A percentile compares a stretch with the other conserved stretches of the same genome.
Conservation (phyloP, 345 rosid genomes). For the Kernera saxatilis region DNA sequence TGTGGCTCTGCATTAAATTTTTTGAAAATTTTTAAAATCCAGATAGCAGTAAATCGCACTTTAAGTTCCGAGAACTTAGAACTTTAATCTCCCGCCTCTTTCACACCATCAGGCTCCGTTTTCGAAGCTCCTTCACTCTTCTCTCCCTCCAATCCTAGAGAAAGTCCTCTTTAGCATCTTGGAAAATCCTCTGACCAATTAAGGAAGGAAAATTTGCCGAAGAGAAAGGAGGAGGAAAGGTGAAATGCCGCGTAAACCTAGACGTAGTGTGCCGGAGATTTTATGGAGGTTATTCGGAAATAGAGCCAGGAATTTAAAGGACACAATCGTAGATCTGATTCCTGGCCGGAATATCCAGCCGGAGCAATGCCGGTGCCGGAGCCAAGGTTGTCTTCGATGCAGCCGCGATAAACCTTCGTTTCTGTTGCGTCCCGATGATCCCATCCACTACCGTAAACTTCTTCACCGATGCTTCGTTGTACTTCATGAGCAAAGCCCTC, state of each 20-base stretch:
- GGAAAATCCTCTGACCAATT: not conserved
- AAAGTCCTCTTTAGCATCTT: not conserved
- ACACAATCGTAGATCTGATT: constrained; percentile 36
- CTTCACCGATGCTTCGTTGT: constrained; percentile 55
- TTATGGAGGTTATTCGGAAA: constrained; percentile 48
- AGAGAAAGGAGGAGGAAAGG: not conserved
- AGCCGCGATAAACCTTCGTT: constrained; percentile 30
- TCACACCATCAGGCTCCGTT: not conserved
- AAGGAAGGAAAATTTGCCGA: no score
- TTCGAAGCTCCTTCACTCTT: constrained; percentile 5
- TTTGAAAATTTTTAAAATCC: not conserved
- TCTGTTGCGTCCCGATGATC: constrained; percentile 51
- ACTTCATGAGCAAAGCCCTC: constrained; percentile 40
- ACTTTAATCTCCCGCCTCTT: constrained; percentile 22
- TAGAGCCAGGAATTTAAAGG: constrained; percentile 40
- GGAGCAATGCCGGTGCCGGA: constrained; percentile 33
- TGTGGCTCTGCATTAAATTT: not conserved
- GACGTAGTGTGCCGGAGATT: constrained; percentile 46
- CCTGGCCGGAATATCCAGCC: constrained; percentile 5
- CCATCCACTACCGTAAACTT: constrained; percentile 46
- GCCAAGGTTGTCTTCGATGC: constrained; percentile 38
- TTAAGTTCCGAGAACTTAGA: not conserved
- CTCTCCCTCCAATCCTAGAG: not conserved
- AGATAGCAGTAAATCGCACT: not conserved
- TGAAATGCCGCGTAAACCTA: constrained; percentile 33